phyloP scores from a whole-genome alignment of 1,139 yeast species.

The Candida glucosophila region DNA sequence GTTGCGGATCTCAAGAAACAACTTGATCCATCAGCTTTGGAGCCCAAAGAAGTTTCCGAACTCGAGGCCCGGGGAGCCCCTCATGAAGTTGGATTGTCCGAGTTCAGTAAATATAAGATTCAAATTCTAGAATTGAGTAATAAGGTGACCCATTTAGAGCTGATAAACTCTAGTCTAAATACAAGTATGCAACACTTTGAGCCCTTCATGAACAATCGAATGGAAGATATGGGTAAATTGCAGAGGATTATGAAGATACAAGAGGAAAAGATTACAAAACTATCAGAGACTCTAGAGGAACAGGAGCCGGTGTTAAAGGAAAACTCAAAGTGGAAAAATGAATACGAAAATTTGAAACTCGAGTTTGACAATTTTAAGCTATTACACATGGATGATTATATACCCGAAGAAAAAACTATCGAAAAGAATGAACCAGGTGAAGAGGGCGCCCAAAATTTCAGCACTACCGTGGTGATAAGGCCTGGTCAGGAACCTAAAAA shows the following conservation, averaged over 20 bases:
- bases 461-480: constrained; percentile 20
- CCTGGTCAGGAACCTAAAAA: constrained; percentile 18
- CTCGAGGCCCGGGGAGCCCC: constrained; percentile 3
- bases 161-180: constrained; percentile 36
- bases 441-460: constrained; percentile 8
- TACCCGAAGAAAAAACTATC: too few relatives aligned
- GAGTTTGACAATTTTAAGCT: constrained; percentile 38
- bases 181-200: constrained; percentile 39
- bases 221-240: constrained; percentile 44
- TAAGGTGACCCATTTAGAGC: constrained; percentile 35
- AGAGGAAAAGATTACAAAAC: constrained; percentile 34
- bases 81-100: constrained; percentile 12
- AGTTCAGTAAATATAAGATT: constrained; percentile 30
- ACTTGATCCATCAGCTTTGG: constrained; percentile 24
- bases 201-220: constrained; percentile 47
- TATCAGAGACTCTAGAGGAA: constrained; percentile 34
- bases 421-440: constrained; percentile 8
- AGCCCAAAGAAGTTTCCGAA: constrained; percentile 14
- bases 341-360: constrained; percentile 33
- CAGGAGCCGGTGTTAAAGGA: constrained; percentile 40
- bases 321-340: constrained; percentile 37
- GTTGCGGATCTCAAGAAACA: constrained; percentile 28
- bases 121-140: constrained; percentile 38
- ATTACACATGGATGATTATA: constrained; percentile 26
- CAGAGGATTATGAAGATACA: constrained; percentile 50